Base-by-base conservation (phyloP, 352 stramenopile species). In the Elongisporangium anandrum region DNA sequence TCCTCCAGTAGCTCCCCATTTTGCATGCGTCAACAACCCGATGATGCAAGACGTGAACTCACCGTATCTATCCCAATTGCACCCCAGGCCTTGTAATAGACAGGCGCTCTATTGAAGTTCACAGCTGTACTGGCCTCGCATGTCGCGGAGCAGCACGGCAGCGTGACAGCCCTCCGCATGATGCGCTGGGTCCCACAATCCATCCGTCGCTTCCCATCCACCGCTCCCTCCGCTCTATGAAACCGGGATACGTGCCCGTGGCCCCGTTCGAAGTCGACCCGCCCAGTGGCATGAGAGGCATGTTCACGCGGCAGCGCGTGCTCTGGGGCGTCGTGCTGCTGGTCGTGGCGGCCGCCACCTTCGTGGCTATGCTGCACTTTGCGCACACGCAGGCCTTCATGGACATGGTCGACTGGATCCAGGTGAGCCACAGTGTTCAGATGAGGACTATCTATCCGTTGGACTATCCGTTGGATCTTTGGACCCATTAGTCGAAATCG, bases 371-470 rank as follows among this genome's bases (percentile, higher is more conserved):
- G 2, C 68, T 81, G 21, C 72, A 38, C 41, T 78, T 83, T 52
- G 68, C 77, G 39, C 65, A 71, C 57, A 81, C 69, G 47, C 66
- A 80, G 47, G 58, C 75, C 54, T 88, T 87, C 56, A 66, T 73
- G 39, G 55, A 60, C 29, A 45, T 79, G 8, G 73, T 90, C 23
- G 61, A 59, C 5, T 90, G 79, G 79, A 69, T 87, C 17, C 75
- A 69, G 63, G 70, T 78, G 60, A 1, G 57, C 59, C 26, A 2
- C 5, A 15, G 5, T 41, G 29, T 13, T 41, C 13, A 8, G 4
- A 38, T 13, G 2, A 53, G 15, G n/a, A n/a, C n/a, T n/a, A n/a
- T n/a, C 7, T 12, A 16, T 38, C 48, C 17, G 12, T 49, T 45
- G 24, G 24, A 34, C 24, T 34, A 34, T 34, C 24, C 24, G 24